Evolutionary conservation across 768 basidiomycete species (phyloP), one percentile per base, ranked within the genome.

Genomic region (Russula abietina): DNA sequence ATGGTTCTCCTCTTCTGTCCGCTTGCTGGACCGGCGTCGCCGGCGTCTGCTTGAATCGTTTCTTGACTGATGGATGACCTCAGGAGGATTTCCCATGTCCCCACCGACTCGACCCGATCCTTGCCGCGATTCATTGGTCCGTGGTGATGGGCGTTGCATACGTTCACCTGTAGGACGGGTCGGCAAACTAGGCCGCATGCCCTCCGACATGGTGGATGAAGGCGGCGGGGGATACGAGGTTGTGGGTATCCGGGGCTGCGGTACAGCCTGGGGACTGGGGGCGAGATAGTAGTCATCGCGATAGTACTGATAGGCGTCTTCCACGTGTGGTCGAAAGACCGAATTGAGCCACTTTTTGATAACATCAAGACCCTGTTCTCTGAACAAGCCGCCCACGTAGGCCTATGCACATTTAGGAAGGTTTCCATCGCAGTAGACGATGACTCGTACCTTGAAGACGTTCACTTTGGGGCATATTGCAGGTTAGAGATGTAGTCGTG

Each of bases 401-500:
- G 62, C 62, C 62, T 63, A 16, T 43, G 46, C 19, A 33, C 1
- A 5, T 14, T 61, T 17, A 56, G 14, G 50, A 24, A 30, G 30
- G 14, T 56, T 16, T 9, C n/a, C 32, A 16, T 54, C 52, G 14
- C 28, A 4, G 7, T 33, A 19, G 16, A 33, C 10, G 12, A 19
- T 24, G 4, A 39, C 26, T 30, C 9, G 11, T 54, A 63, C 62
- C 57, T 63, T 63, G 26, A 63, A 63, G 19, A 57, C 50, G 30
- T 36, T 33, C 50, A 46, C 62, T 63, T 48, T 30, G n/a, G 8
- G n/a, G 1, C 7, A 24, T 24, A 33, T 24, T 30, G 7, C 16
- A 7, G 14, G 16, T 58, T 3, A 54, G 45, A 39, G 16, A n/a
- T 32, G 19, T 16, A 14, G 19, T 11, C n/a, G 2, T 11, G 19